Base-by-base conservation (phyloP, 2,329 filamentous ascomycete species). In the Rutstroemia sp. region DNA sequence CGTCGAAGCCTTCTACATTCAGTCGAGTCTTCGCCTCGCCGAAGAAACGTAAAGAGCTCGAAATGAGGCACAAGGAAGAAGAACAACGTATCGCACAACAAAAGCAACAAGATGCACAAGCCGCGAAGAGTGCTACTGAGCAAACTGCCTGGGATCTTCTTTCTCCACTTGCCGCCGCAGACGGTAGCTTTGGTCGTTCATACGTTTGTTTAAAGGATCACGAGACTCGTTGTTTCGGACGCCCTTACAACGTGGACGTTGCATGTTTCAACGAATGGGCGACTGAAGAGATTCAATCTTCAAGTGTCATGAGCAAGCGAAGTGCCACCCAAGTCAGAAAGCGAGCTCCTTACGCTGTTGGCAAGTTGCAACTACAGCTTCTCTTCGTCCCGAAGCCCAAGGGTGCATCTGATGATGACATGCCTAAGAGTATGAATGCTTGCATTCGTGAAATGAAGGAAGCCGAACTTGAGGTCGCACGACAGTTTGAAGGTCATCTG, bases 241-340 rank as follows among this genome's bases (percentile, higher is more conserved):
- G 94, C 17, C 91, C 90, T 8, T 87, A 92, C 67, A 86, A 85
- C 60, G 89, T 92, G 16, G 92, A 97, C 65, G 84, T 97, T 56
- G 88, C 90, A 17, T 95, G 91, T 73, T 99, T 97, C 80, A 99
- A 99, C 68, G 94, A 99, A 74, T 99, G 94, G 94, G 94, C 94
- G 0, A 85, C 88, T 3, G 94, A 99, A 69, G 89, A 94, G 64
- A 83, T 82, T 23, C 86, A 86, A 59, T 83, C 87, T 5, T 95
- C 85, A 67, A 96, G 90, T 71, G 87, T 96, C 60, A 95, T 95
- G 80, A 96, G 89, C 78, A 97, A 97, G 82, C 88, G 88, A 12
- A 53, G 50, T 61, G 82, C 81, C 61, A 80, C 79, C 23, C 78
- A 83, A 16, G 81, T 89, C 52, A 83, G 90, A 44, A 86, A 94